Evolutionary conservation across 768 basidiomycete genomes (phyloP).

Genomic region (Pleurotus platypus): DNA sequence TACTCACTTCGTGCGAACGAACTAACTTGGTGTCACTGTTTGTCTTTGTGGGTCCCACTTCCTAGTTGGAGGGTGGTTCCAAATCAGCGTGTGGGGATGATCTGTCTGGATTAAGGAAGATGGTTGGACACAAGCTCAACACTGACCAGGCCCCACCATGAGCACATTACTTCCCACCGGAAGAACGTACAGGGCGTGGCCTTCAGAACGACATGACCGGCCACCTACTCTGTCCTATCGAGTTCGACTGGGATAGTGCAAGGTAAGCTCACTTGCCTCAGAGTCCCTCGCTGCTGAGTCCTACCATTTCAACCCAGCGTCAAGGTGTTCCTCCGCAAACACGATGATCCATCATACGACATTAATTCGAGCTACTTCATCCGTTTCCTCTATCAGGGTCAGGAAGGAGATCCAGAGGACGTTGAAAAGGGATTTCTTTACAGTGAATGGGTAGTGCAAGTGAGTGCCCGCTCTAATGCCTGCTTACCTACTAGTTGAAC

Average conservation of each 20-base stretch:
- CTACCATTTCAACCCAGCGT: background rate
- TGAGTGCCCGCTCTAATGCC: slow-evolving; percentile 1
- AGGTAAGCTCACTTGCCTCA: background rate
- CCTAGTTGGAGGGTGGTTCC: background rate
- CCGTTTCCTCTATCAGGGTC: background rate
- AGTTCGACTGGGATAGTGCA: background rate
- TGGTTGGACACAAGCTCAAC: background rate
- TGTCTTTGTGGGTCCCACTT: background rate
- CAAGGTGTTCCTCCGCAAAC: background rate
- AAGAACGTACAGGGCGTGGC: background rate
- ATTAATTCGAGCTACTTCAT: no score
- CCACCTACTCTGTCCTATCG: background rate
- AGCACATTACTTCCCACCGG: background rate
- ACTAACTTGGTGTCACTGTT: background rate
- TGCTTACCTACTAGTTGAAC: background rate
- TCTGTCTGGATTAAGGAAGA: background rate
- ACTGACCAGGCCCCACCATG: background rate
- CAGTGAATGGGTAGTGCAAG: slow-evolving; percentile 12
- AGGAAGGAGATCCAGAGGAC: background rate
- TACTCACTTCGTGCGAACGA: background rate
- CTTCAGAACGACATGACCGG: background rate
- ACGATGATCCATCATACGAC: background rate
- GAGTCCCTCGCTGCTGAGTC: background rate
- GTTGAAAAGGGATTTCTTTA: background rate
- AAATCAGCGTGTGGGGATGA: background rate